Evolutionary conservation across 208 protist species (phyloP).

Genomic region (Acanthamoeba royreba): DNA sequence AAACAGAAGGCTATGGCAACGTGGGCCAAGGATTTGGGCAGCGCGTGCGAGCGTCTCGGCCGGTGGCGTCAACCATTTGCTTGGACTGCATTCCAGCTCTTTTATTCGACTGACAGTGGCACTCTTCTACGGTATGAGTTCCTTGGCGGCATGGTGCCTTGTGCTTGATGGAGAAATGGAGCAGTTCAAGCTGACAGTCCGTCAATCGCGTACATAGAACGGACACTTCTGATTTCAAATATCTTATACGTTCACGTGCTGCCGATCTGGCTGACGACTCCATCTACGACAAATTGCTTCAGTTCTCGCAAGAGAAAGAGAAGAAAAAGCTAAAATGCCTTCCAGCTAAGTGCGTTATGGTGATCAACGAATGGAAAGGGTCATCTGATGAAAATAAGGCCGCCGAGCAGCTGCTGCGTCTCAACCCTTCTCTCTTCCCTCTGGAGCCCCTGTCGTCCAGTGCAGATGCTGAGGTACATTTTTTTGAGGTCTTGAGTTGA

Average conservation of each 20-base stretch:
- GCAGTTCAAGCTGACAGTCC: too few species aligned
- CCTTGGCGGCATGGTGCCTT: too few species aligned
- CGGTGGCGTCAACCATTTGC: conserved; percentile 3
- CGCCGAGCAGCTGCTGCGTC: not conserved
- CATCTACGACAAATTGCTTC: not conserved
- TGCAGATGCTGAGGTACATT: not conserved
- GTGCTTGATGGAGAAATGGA: too few species aligned
- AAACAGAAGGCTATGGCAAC: not conserved
- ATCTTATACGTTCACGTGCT: not conserved
- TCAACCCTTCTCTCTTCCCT: not conserved
- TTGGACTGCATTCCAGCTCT: conserved; percentile 7
- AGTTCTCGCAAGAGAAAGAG: conserved; percentile 18
- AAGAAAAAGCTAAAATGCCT: conserved; percentile 23
- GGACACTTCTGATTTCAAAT: not conserved
- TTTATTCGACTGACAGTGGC: not conserved
- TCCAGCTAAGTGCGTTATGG: conserved; percentile 14
- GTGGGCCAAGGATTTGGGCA: not conserved
- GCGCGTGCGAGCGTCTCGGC: not conserved
- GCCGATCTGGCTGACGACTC: not conserved
- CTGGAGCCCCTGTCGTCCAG: not conserved
- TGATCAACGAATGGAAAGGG: not conserved
- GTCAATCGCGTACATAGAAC: too few species aligned
- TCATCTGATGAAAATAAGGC: not conserved
- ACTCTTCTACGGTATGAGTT: not conserved
- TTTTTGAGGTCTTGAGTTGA: too few species aligned